Percentiles rank a stretch among this genome's conserved stretches.
phyloP scores from a whole-genome alignment of 345 rosid species.

The Carallia pectinifolia region DNA sequence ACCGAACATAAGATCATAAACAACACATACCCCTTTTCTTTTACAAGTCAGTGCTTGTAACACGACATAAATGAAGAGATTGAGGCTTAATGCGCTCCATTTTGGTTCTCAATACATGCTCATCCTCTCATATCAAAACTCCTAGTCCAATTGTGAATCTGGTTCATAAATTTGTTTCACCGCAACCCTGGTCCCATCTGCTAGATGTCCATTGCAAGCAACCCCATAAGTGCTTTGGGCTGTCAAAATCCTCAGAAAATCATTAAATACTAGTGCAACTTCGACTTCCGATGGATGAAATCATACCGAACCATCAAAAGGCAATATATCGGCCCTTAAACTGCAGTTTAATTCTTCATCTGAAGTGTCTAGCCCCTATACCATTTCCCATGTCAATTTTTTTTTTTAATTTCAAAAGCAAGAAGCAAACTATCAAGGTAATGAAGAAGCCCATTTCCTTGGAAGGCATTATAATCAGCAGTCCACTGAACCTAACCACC shows the following conservation, averaged over 20 bases:
- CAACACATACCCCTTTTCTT: constrained; percentile 46
- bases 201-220: constrained; percentile 46
- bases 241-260: constrained; percentile 45
- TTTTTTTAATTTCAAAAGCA: constrained; percentile 17
- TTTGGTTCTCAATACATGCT: constrained; percentile 60
- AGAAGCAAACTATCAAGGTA: constrained; percentile 1
- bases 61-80: constrained; percentile 59
- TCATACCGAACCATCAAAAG: constrained; percentile 54
- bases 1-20: constrained; percentile 56
- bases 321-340: constrained; percentile 39
- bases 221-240: constrained; percentile 52
- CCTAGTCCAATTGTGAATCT: constrained; percentile 49
- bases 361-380: constrained; percentile 16
- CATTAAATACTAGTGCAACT: constrained; percentile 45
- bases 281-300: constrained; percentile 47
- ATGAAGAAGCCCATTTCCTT: too few relatives aligned
- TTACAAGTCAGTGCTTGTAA: constrained; percentile 33
- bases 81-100: constrained; percentile 57
- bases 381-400: constrained; percentile 30
- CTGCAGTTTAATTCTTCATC: constrained; percentile 36
- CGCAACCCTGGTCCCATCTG: constrained; percentile 49
- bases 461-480: too few relatives aligned
- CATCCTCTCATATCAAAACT: constrained; percentile 39
- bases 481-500: constrained; percentile 33
- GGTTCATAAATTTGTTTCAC: constrained; percentile 48